phyloP scores from a whole-genome alignment of 331 rosid genomes.

The Quercus phellos region DNA sequence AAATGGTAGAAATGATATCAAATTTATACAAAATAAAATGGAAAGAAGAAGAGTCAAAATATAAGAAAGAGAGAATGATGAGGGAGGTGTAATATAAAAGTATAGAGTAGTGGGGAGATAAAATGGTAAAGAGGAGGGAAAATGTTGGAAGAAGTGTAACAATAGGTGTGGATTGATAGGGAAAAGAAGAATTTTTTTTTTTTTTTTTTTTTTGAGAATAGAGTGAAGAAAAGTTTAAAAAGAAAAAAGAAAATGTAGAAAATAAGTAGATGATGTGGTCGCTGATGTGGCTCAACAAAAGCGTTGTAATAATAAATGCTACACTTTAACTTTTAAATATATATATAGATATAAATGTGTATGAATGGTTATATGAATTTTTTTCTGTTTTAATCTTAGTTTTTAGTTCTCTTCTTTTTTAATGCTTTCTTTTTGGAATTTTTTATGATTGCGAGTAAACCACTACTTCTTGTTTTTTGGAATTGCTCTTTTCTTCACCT shows the following conservation, averaged over 20 bases:
- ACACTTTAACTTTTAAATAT: fast-evolving
- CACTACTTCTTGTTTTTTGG: neutral
- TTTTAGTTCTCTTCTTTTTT: neutral
- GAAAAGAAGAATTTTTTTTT: too few species aligned
- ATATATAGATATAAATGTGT: too few species aligned
- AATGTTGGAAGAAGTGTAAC: too few species aligned
- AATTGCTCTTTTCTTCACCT: too few species aligned
- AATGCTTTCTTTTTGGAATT: neutral
- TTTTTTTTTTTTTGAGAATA: too few species aligned
- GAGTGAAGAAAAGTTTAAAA: too few species aligned
- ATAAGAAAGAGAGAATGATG: too few species aligned
- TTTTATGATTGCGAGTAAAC: neutral
- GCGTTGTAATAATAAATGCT: fast-evolving
- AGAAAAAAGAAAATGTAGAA: too few species aligned
- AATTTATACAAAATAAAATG: too few species aligned
- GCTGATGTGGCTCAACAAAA: fast-evolving
- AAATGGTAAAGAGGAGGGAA: fast-evolving
- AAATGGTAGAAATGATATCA: too few species aligned
- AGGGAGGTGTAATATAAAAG: too few species aligned
- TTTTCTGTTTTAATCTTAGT: neutral
- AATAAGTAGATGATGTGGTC: too few species aligned
- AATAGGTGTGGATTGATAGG: fast-evolving
- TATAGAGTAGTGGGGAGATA: fast-evolving
- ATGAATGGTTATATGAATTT: neutral
- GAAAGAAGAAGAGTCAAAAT: fast-evolving